Evolutionary conservation across 176 grass and related monocot species (phyloP), one percentile per base, ranked within the genome.

Genomic region (Themeda triandra): DNA sequence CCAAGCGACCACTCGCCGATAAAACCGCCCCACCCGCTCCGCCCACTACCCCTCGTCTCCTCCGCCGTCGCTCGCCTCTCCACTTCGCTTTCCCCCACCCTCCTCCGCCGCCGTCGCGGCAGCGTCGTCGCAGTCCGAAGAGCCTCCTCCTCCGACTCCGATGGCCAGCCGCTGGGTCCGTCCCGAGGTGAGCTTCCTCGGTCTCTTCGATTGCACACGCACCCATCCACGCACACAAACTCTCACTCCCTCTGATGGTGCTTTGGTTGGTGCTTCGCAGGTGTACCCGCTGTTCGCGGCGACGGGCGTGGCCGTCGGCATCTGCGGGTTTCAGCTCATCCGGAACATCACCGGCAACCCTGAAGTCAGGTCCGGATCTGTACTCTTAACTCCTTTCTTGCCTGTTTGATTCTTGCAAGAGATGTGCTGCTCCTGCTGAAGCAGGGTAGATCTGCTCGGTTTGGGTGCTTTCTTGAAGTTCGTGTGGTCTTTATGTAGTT

Each of bases 211-310:
- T 42, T 29, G 0, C 63, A 13, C 32, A 49, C 42, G 6, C 13
- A 15, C 67, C 70, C 33, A 35, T 5, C 4, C 33, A 35, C 33
- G 4, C 32, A 33, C 32, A 2, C 10, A 10, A 21, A 63, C 63
- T 28, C 77, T 25, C 44, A 14, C 42, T 46, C 30, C 2, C 1
- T 2, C 67, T 83, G 10, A 75, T 44, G 41, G 41, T 35, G 45
- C 15, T 5, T 35, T 35, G 45, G 23, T 35, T 7, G 54, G 19
- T 58, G 24, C 65, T 10, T 28, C 28, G 87, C 79, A 97, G 94
- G 94, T 97, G 65, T 97, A 97, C 84, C 94, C 94, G 69, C 89
- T 97, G 56, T 97, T 97, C 76, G 94, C 94, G 75, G 94, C 94
- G 79, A 88, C 74, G 65, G 91, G 94, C 33, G 87, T 88, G 6